Base-by-base conservation (phyloP, 441 rosid species). In the Corymbia citriodora region DNA sequence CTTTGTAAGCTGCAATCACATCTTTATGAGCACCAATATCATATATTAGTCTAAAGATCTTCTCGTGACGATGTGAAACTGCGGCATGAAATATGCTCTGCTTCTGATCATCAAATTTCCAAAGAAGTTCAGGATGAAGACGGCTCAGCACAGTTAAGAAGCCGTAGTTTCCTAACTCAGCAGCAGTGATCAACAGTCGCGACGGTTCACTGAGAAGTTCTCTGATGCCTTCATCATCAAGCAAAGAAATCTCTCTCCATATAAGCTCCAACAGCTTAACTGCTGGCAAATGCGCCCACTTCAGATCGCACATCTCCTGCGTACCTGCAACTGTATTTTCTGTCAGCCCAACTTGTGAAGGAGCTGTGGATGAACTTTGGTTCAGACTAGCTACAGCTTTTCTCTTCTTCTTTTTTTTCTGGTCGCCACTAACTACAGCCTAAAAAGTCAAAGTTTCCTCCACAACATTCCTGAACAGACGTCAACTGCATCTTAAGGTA, bases 41-140 rank as follows among this genome's bases (percentile, higher is more conserved):
- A 27, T 83, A 72, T 40, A 88, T 79, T 18, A 74, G 92, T 82
- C 70, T 89, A 82, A 91, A 91, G 23, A 91, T 91, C 36, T 83
- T 82, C 40, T 68, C 87, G 8, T 91, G 90, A 36, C 68, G 82
- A 49, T 83, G 74, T 45, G 63, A 9, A 16, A 91, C 90, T 27
- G 92, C 85, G 0, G 89, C 65, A 12, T 87, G 90, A 36, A 91
- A 89, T 55, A 91, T 57, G 27, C 52, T 91, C 23, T 65, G 88
- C 65, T 49, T 36, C 15, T 33, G 0, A 29, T 50, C 40, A 59
- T 91, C 59, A 0, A 52, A 21, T 87, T 74, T 65, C 89, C 61
- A 15, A 7, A 87, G 29, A 49, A 91, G n/a, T 12, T 33, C 68
- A 36, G 92, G 92, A 50, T 72, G 79, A 9, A 10, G 16, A 8